Evolutionary conservation across 78 protist species (phyloP), one percentile per base, ranked within the genome.

Genomic region (Cyanophora paradoxa): DNA sequence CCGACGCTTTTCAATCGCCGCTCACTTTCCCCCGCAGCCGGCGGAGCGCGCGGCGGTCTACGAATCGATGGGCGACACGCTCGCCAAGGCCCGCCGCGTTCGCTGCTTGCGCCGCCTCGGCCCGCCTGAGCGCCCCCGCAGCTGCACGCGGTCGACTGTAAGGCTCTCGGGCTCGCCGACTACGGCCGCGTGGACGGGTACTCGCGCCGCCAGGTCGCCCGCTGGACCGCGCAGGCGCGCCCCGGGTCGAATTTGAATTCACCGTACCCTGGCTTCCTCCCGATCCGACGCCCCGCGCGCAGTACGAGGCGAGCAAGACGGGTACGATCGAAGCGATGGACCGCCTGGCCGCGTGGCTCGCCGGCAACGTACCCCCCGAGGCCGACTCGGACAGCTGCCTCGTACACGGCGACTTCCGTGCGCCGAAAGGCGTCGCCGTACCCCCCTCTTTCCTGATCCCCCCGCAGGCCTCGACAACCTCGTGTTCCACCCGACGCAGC

Each of bases 321-420:
- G 52, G 13, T 16, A 44, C 33, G 31, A 30, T 57, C 16, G 63
- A 57, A 34, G 36, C 33, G 2, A 5, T 57, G 30, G 63, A 57
- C 20, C 3, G 28, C 36, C 63, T 57, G n/a, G 4, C 20, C 11
- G 33, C 4, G 63, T 28, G 63, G 63, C 63, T 57, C 28, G 22
- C 3, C 11, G 64, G 13, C 40, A 58, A 58, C 40, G 14, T 17
- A 14, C 11, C 19, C 36, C 40, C 64, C 7, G 64, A 58, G 16
- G 64, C 0, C 57, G 77, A 72, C 4, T 8, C 41, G 4, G 28
- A 5, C 36, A 37, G 37, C 65, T 46, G n/a, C n/a, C 13, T 86
- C 57, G 70, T 72, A 2, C 90, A 86, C 40, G 90, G 85, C 48
- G 90, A 86, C 72, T 86, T 56, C 70, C 40, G 22, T 6, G 10